Evolutionary conservation across 805 yeast species (phyloP).

Genomic region (Saccharomycopsis javanensis): DNA sequence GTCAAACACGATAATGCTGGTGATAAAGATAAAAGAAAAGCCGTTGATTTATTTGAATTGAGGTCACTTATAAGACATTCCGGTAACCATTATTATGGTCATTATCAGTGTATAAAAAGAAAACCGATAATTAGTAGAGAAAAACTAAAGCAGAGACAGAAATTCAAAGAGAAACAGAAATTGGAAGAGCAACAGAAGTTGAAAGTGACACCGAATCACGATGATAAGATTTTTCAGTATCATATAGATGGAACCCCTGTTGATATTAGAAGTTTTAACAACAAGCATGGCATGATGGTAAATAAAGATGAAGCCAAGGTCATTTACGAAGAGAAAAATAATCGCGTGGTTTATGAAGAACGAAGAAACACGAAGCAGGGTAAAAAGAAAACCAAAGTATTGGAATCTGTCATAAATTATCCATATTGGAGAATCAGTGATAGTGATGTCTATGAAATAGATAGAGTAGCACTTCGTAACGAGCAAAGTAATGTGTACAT

Average conservation of each 20-base stretch:
- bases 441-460: slow-evolving; percentile 53
- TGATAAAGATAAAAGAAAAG: neutral
- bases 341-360: slow-evolving; percentile 3
- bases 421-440: slow-evolving; percentile 89
- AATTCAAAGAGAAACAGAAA: too few relatives aligned
- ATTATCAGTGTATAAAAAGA: slow-evolving; percentile 77
- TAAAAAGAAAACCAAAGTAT: slow-evolving; percentile 34
- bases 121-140: slow-evolving; percentile 40
- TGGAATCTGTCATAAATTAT: slow-evolving; percentile 31
- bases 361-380: neutral
- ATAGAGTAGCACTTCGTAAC: slow-evolving; percentile 44
- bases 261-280: too few relatives aligned
- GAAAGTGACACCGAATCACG: neutral
- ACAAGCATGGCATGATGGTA: too few relatives aligned
- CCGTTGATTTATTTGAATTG: slow-evolving; percentile 42
- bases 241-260: neutral
- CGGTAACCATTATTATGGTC: slow-evolving; percentile 85
- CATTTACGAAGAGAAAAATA: neutral
- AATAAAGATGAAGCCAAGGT: neutral
- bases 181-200: too few relatives aligned
- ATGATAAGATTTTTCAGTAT: neutral
- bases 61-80: slow-evolving; percentile 73
- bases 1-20: neutral
- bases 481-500: slow-evolving; percentile 77
- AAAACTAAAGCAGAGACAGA: neutral